Evolutionary conservation across 371 early-diverging fungal species (phyloP).

Genomic region (Parasitella parasitica): DNA sequence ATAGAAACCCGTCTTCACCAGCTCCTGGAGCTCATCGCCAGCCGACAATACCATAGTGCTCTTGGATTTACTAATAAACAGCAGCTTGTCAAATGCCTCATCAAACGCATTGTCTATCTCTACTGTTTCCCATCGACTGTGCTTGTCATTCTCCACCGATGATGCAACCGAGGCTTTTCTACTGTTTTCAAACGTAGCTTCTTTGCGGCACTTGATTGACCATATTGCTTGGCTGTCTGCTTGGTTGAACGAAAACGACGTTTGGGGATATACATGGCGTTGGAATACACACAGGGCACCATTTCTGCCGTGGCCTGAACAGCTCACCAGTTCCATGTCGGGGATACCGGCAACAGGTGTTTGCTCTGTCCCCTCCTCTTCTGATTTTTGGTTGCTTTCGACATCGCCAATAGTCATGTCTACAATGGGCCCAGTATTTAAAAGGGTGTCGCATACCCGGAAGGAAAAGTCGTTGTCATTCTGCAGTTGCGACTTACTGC

Average conservation of each 20-base stretch:
- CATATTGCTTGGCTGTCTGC: slow-evolving; percentile 67
- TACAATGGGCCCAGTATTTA: slow-evolving; percentile 79
- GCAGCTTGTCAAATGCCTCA: slow-evolving; percentile 58
- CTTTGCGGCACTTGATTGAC: slow-evolving; percentile 65
- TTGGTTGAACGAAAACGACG: slow-evolving; percentile 69
- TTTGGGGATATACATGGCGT: slow-evolving; percentile 75
- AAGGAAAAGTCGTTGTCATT: slow-evolving; percentile 46
- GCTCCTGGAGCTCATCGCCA: slow-evolving; percentile 83
- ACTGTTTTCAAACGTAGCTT: slow-evolving; percentile 20
- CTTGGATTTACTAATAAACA: slow-evolving; percentile 71
- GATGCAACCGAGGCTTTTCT: not conserved
- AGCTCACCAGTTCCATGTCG: slow-evolving; percentile 81
- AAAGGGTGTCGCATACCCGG: slow-evolving; percentile 74
- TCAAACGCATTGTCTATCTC: slow-evolving; percentile 28
- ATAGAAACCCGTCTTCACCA: slow-evolving; percentile 76
- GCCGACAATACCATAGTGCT: slow-evolving; percentile 75
- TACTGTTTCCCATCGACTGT: slow-evolving; percentile 6
- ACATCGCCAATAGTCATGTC: slow-evolving; percentile 77
- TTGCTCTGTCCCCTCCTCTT: slow-evolving; percentile 1
- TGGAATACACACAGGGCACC: slow-evolving; percentile 83
- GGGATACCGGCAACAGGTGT: slow-evolving; percentile 23
- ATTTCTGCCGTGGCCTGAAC: slow-evolving; percentile 74
- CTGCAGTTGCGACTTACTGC: slow-evolving; percentile 8
- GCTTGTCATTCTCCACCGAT: slow-evolving; percentile 1
- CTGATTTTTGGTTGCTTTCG: slow-evolving; percentile 21